Base-by-base conservation (phyloP, 768 basidiomycete genomes). In the Tremella yokohamensis region DNA sequence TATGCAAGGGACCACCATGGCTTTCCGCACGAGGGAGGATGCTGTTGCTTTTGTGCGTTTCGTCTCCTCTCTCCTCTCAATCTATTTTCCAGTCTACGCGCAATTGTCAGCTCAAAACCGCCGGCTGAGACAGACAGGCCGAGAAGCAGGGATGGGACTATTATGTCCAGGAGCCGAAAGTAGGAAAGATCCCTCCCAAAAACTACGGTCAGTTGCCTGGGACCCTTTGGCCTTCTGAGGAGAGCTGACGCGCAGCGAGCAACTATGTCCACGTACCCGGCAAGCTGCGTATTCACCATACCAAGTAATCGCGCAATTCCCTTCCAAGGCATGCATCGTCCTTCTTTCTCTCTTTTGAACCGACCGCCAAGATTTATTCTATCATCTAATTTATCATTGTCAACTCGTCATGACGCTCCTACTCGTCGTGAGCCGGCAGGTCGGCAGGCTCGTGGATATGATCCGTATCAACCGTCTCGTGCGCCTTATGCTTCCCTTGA, bases 61-160 rank as follows among this genome's bases (percentile, higher is more conserved):
- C 22, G 11, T 40, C 34, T 16, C 26, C 53, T 37, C 29, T 37
- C 25, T 56, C 34, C 39, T 22, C 20, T 38, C 22, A 45, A 45
- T 16, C 15, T n/a, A 4, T 4, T 6, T 45, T 6, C 42, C 15
- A 15, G 15, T 26, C 8, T 18, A 24, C 16, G 19, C 44, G 24
- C 4, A 6, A 25, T 20, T 50, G 37, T n/a, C n/a, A n/a, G n/a
- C n/a, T n/a, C n/a, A n/a, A n/a, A n/a, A n/a, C n/a, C n/a, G n/a
- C n/a, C n/a, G n/a, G n/a, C n/a, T n/a, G n/a, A n/a, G n/a, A n/a
- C n/a, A n/a, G n/a, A n/a, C 56, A 73, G 71, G 88, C 91, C 20
- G 93, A 96, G 82, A 96, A 92, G 79, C 94, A 98, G 82, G 94
- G 91, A 40, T 96, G 92, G 93, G 87, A 91, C 72, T 94, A 91